Conservation (phyloP, 2,329 filamentous ascomycete species). For the Claviceps monticola region DNA sequence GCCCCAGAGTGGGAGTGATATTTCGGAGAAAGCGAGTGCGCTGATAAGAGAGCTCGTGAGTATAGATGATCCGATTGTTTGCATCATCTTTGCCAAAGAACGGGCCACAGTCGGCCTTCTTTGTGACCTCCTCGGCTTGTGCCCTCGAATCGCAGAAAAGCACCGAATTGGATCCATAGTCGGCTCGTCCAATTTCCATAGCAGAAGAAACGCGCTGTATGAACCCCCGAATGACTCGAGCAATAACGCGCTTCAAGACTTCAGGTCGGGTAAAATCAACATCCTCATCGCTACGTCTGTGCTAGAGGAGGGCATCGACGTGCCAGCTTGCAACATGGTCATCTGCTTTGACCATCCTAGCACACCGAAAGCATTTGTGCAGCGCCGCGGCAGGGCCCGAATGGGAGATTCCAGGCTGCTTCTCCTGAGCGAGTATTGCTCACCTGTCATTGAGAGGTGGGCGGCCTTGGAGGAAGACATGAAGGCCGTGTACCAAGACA, state of each 20-base stretch:
- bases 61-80: slow-evolving; percentile 29
- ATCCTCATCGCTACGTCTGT: slow-evolving; percentile 50
- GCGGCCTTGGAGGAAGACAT: slow-evolving; percentile 56
- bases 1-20: slow-evolving; percentile 9
- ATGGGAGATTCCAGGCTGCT: slow-evolving; percentile 37
- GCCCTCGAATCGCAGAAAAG: slow-evolving; percentile 31
- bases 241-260: slow-evolving; percentile 26
- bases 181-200: slow-evolving; percentile 30
- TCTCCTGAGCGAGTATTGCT: slow-evolving; percentile 25
- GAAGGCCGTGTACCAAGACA: slow-evolving; percentile 53
- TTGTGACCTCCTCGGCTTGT: slow-evolving; percentile 37
- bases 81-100: slow-evolving; percentile 56
- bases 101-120: slow-evolving; percentile 47
- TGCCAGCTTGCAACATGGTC: slow-evolving; percentile 49
- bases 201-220: slow-evolving; percentile 26
- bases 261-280: slow-evolving; percentile 40
- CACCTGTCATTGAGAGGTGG: slow-evolving; percentile 36
- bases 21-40: slow-evolving; percentile 44
- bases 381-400: slow-evolving; percentile 39
- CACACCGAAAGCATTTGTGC: slow-evolving; percentile 44
- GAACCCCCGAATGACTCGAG: slow-evolving; percentile 21
- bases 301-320: slow-evolving; percentile 54
- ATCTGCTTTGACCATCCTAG: slow-evolving; percentile 39
- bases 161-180: slow-evolving; percentile 42
- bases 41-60: slow-evolving; percentile 39